These are phyloP conservation scores for Claviceps paspali DNA, from an alignment of 2,329 filamentous ascomycete genomes.

Conservation along the genomic window DNA sequence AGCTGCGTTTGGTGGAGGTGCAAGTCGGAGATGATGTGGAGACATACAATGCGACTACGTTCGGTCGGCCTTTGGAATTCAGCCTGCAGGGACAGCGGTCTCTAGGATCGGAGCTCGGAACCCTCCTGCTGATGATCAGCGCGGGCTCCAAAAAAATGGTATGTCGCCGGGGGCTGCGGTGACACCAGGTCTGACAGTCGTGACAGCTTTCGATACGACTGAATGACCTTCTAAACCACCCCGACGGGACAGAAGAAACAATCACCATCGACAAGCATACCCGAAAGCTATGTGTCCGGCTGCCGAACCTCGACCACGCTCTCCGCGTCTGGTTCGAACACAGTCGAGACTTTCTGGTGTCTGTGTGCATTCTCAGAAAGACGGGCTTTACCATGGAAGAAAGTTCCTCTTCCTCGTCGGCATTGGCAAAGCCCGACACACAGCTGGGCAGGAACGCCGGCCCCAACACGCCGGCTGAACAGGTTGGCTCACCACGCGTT, in stretches of 20 bases:
- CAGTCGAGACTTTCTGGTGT: conserved; percentile 17
- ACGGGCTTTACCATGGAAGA: conserved; percentile 15
- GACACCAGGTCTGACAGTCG: conserved; percentile 1
- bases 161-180: not conserved
- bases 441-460: not conserved
- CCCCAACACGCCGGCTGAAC: not conserved
- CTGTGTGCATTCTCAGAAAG: conserved; percentile 17
- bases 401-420: conserved; percentile 4
- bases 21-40: conserved; percentile 2
- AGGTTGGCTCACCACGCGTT: conserved; percentile 7
- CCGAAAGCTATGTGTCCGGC: conserved; percentile 12
- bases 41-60: conserved; percentile 1
- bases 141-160: conserved; percentile 4
- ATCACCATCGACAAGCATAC: conserved; percentile 10
- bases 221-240: conserved; percentile 4
- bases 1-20: conserved; percentile 4
- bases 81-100: conserved; percentile 4
- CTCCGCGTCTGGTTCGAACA: conserved; percentile 16
- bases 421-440: not conserved
- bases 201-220: conserved; percentile 5
- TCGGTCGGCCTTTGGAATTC: conserved; percentile 3
- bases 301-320: conserved; percentile 12
- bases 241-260: not conserved
- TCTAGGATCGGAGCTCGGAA: conserved; percentile 2
- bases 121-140: conserved; percentile 2